Base-by-base conservation (phyloP, 2,329 filamentous ascomycete genomes). In the Emericellopsis atlantica region DNA sequence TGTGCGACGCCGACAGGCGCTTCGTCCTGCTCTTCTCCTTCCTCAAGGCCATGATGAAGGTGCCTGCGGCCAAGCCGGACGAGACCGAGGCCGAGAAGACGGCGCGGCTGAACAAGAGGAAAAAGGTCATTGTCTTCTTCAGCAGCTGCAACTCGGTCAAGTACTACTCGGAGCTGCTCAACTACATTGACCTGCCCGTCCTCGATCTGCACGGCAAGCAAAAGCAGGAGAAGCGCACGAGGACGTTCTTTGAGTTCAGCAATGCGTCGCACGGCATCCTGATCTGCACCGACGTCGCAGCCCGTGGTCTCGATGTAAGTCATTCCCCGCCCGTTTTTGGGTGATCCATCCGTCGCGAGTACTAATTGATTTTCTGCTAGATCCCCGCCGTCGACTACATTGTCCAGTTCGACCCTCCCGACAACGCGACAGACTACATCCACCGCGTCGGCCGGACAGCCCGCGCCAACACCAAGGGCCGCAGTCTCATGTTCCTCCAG, bases 191-290 rank as follows among this genome's bases (percentile, higher is more conserved):
- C 60, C 74, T 95, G 33, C 88, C 84, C 5, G 85, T 93, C 3
- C 72, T 94, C 35, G 83, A 86, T 51, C 70, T 94, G 7, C 86
- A 93, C 60, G 92, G 88, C 50, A 95, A 98, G 66, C 87, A 95
- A 65, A 98, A 98, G 65, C 92, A 98, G 64, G 88, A 95, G 64
- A 95, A 95, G 62, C 84, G 92, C n/a, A 98, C 92, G 21, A 94
- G 93, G 57, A 95, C 88, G 1, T 98, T 98, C 61, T 98, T 96
- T 61, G 90, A 96, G 59, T 98, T 98, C 59, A 72, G 69, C 60
- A 74, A 74, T 47, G 70, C 89, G 15, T 80, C 79, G 49, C 77
- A 84, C 49, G 92, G 90, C 21, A 94, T 85, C 1, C 64, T 98
- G 41, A 92, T 98, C 51, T 95, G 89, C 65, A 98, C 92, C 1